phyloP scores from a whole-genome alignment of 1,139 yeast genomes.

The Pichia sp. region DNA sequence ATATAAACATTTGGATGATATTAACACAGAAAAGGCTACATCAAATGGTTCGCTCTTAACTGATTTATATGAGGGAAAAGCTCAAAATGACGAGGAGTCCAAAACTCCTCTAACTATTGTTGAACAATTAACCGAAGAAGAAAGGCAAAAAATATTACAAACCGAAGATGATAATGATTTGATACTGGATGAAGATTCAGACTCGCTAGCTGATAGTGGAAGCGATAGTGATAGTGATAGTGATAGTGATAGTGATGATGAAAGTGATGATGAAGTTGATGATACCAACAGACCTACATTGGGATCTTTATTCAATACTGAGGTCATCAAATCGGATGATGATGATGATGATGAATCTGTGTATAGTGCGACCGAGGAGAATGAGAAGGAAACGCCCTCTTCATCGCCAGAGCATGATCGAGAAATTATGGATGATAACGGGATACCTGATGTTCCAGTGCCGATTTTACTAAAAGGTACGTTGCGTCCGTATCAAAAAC shows the following conservation, averaged over 20 bases:
- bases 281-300: constrained; percentile 12
- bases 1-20: constrained; percentile 40
- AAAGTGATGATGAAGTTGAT: constrained; percentile 11
- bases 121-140: constrained; percentile 21
- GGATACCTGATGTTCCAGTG: constrained; percentile 60
- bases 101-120: constrained; percentile 11
- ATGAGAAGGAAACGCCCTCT: constrained; percentile 17
- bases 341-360: constrained; percentile 26
- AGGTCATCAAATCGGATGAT: constrained; percentile 18
- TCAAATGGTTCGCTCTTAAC: constrained; percentile 4
- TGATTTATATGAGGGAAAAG: constrained; percentile 19
- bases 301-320: constrained; percentile 21
- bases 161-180: constrained; percentile 16
- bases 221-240: constrained; percentile 14
- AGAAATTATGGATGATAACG: constrained; percentile 14
- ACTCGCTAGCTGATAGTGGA: constrained; percentile 4
- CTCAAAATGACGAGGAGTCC: constrained; percentile 10
- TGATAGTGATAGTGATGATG: constrained; percentile 15
- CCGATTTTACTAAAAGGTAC: constrained; percentile 74
- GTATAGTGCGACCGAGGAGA: constrained; percentile 21
- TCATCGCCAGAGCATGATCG: constrained; percentile 20
- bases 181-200: constrained; percentile 17
- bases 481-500: constrained; percentile 86
- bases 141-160: constrained; percentile 10
- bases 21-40: background rate